Conservation (phyloP, 2,329 filamentous ascomycete genomes). For the Neofusicoccum cordaticola region DNA sequence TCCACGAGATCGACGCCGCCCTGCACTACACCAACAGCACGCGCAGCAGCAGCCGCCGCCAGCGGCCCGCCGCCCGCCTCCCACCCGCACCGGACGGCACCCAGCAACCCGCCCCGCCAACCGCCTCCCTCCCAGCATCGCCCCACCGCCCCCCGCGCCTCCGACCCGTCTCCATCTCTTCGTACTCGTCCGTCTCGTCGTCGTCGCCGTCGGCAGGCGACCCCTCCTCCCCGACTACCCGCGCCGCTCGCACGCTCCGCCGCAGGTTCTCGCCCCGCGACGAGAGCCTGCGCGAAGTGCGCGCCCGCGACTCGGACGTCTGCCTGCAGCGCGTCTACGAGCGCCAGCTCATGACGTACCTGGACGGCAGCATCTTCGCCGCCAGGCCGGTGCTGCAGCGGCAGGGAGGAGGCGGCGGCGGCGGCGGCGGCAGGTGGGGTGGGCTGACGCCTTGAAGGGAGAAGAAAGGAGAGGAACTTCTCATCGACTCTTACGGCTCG, state of each 20-base stretch:
- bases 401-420: not conserved
- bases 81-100: not conserved
- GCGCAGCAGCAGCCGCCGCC: not conserved
- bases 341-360: conserved; percentile 29
- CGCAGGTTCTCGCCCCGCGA: conserved; percentile 26
- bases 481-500: too few relatives aligned
- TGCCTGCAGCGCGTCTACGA: conserved; percentile 33
- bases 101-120: conserved; percentile 13
- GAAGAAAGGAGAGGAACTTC: too few relatives aligned
- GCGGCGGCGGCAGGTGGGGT: not conserved
- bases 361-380: conserved; percentile 27
- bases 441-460: too few relatives aligned
- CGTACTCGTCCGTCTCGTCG: conserved; percentile 5
- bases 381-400: not conserved
- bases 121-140: conserved; percentile 19
- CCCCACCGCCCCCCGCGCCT: conserved; percentile 18
- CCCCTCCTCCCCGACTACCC: not conserved
- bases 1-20: conserved; percentile 24
- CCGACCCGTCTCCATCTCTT: conserved; percentile 21
- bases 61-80: not conserved
- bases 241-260: conserved; percentile 20
- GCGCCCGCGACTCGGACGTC: conserved; percentile 34
- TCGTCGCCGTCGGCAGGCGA: conserved; percentile 2
- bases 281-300: conserved; percentile 31
- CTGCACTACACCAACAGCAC: conserved; percentile 15